Evolutionary conservation across 2,329 filamentous ascomycete species (phyloP).

Genomic region (Malbranchea zuffiana): DNA sequence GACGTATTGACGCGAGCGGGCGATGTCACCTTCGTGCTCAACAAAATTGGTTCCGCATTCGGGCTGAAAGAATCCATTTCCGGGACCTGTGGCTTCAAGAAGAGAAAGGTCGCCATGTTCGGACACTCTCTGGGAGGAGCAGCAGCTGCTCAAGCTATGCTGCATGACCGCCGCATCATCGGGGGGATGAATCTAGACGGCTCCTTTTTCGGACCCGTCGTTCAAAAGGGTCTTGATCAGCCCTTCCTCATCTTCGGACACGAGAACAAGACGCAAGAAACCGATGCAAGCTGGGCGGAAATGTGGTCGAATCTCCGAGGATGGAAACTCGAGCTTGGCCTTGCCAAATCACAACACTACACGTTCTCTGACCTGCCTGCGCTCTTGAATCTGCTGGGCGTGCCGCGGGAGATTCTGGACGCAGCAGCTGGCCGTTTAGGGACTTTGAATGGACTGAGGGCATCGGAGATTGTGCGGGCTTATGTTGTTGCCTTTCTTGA

Average conservation of each 20-base stretch:
- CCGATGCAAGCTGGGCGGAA: conserved; percentile 13
- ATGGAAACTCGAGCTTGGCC: conserved; percentile 15
- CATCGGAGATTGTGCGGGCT: background rate
- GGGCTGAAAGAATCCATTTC: too few relatives aligned
- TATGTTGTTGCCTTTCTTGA: background rate
- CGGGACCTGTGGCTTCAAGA: too few relatives aligned
- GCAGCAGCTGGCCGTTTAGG: background rate
- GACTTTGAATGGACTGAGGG: background rate
- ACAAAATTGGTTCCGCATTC: too few relatives aligned
- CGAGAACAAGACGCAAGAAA: conserved; percentile 14
- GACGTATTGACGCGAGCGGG: conserved; percentile 3
- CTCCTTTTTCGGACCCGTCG: conserved; percentile 13
- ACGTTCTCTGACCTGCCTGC: conserved; percentile 16
- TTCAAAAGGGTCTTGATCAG: conserved; percentile 6
- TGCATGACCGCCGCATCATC: conserved; percentile 14
- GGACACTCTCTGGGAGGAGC: conserved; percentile 20
- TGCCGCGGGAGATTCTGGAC: background rate
- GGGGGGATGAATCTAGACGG: conserved; percentile 18
- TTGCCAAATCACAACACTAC: conserved; percentile 15
- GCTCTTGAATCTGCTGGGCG: background rate
- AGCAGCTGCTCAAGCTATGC: conserved; percentile 15
- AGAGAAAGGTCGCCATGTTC: conserved; percentile 12
- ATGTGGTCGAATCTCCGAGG: conserved; percentile 12
- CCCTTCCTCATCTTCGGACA: conserved; percentile 16
- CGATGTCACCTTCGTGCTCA: conserved; percentile 14